Evolutionary conservation across 441 rosid genomes (phyloP).

Genomic region (Pelargonium cotyledonis): DNA sequence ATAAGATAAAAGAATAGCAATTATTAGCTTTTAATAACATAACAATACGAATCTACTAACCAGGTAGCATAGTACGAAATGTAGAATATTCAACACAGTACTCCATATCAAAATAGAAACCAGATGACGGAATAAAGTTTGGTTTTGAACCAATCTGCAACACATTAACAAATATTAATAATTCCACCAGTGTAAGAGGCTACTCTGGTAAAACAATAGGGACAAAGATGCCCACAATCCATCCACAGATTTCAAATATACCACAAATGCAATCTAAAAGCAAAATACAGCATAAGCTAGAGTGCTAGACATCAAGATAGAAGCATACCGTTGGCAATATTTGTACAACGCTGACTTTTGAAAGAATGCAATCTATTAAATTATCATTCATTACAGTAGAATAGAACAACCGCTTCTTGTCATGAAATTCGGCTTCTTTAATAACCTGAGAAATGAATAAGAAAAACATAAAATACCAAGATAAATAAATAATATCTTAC

Average conservation of each 20-base stretch:
- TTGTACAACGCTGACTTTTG: conserved; percentile 13
- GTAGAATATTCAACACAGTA: conserved; percentile 52
- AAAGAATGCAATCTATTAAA: conserved; percentile 18
- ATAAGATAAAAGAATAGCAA: conserved; percentile 11
- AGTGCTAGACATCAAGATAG: neutral
- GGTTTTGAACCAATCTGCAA: conserved; percentile 17
- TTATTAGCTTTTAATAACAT: neutral
- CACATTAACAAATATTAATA: neutral
- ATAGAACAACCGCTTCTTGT: conserved; percentile 18
- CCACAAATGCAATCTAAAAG: neutral
- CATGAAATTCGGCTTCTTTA: conserved; percentile 16
- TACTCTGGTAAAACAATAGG: conserved; percentile 14
- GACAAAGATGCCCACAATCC: conserved; percentile 6
- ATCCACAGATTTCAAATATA: conserved; percentile 12
- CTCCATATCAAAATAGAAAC: conserved; percentile 35
- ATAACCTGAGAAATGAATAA: conserved; percentile 13
- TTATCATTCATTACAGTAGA: conserved; percentile 22
- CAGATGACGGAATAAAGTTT: conserved; percentile 20
- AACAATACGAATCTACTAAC: conserved; percentile 21
- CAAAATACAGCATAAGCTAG: conserved; percentile 1
- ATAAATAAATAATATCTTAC: neutral
- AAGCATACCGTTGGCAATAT: conserved; percentile 15
- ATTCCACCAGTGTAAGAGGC: neutral
- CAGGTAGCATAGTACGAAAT: conserved; percentile 38
- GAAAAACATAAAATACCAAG: neutral